phyloP scores from a whole-genome alignment of 257 asterid genomes.

The Scutellaria galericulata region DNA sequence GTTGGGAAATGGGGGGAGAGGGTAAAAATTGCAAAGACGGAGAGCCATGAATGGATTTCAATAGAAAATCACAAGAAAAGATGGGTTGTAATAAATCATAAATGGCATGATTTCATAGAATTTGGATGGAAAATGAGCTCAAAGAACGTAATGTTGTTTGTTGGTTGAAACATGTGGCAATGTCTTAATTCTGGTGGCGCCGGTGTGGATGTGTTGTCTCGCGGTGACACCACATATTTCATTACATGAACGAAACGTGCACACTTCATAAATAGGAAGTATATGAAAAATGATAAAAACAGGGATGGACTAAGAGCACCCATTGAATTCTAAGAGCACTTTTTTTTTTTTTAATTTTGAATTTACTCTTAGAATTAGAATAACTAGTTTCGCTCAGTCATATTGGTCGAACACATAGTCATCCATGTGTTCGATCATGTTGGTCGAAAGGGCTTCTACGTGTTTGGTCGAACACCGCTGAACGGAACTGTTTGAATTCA shows the following conservation, averaged over 20 bases:
- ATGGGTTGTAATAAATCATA: not conserved
- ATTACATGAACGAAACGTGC: not conserved
- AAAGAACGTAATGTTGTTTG: not conserved
- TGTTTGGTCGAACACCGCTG: no score
- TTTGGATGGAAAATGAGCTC: not conserved
- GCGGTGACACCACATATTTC: constrained; percentile 24
- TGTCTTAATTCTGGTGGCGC: not conserved
- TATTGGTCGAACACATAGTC: no score
- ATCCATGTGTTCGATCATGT: no score
- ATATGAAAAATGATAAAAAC: no score
- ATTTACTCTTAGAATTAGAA: no score
- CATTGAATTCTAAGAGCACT: no score
- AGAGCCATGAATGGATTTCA: constrained; percentile 44
- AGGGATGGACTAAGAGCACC: no score
- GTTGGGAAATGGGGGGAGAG: constrained; percentile 40
- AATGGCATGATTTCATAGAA: not conserved
- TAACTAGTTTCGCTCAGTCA: no score
- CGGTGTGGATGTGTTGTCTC: constrained; percentile 17
- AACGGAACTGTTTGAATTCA: no score
- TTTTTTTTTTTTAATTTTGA: no score
- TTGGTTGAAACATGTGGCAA: constrained; percentile 21
- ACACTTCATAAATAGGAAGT: not conserved
- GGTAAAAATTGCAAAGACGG: constrained; percentile 44
- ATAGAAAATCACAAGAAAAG: not conserved
- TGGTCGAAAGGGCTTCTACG: no score